Evolutionary conservation across 331 rosid species (phyloP).

Genomic region (Quercus tomentella): DNA sequence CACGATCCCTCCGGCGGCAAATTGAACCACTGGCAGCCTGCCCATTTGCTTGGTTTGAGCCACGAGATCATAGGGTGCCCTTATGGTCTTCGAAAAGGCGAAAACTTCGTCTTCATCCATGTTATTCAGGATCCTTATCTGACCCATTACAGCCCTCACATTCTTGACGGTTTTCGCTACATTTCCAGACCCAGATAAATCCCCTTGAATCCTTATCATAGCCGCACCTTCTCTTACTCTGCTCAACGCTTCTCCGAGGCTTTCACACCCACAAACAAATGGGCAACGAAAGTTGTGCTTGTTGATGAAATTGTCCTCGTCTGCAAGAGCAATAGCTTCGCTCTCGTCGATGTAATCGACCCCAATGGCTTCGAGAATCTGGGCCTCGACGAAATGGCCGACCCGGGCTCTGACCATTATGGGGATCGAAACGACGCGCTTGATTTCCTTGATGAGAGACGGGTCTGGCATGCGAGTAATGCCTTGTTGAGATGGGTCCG

Average conservation of each 20-base stretch:
- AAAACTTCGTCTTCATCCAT: conserved; percentile 84
- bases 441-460: conserved; percentile 46
- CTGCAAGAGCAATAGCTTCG: conserved; percentile 47
- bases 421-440: conserved; percentile 48
- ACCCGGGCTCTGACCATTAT: conserved; percentile 53
- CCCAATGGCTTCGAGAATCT: conserved; percentile 63
- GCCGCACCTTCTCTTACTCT: conserved; percentile 69
- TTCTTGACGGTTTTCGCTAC: conserved; percentile 35
- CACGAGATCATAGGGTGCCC: conserved; percentile 69
- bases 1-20: conserved; percentile 73
- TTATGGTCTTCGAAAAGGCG: conserved; percentile 45
- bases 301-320: conserved; percentile 51
- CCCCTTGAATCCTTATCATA: conserved; percentile 62
- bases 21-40: conserved; percentile 58
- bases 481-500: conserved; percentile 25
- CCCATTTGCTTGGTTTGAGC: conserved; percentile 55
- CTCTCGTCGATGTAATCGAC: conserved; percentile 73
- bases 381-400: conserved; percentile 89
- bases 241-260: conserved; percentile 61
- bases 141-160: conserved; percentile 56
- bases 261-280: conserved; percentile 49
- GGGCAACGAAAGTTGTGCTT: conserved; percentile 55
- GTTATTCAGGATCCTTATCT: conserved; percentile 43
- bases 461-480: conserved; percentile 62
- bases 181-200: conserved; percentile 37